These are phyloP conservation scores for Flaveria floridana DNA, from an alignment of 140 eudicot genomes.

Conservation along the genomic window DNA sequence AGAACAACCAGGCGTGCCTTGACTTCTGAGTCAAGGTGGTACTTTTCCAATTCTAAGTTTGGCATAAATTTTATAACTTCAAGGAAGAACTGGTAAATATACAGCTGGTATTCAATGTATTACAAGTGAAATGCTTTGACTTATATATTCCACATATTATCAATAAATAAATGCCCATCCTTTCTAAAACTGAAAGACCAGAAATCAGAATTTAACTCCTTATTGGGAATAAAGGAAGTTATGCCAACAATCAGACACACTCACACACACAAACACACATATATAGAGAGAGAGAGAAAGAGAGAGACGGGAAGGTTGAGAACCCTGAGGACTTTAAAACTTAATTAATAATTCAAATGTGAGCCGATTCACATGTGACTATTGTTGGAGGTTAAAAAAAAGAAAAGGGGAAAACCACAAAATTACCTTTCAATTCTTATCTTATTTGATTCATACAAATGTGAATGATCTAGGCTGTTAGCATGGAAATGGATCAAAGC, in stretches of 20 bases:
- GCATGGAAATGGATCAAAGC: not conserved
- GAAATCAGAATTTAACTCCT: conserved; percentile 9
- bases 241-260: not conserved
- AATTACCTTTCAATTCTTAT: not conserved
- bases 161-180: not conserved
- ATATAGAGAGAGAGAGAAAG: not conserved
- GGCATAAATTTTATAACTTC: not conserved
- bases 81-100: not conserved
- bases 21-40: conserved; percentile 23
- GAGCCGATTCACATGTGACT: not conserved
- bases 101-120: not conserved
- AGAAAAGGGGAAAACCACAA: not conserved
- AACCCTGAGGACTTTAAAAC: not conserved
- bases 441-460: not conserved
- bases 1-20: conserved; percentile 13
- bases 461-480: not conserved
- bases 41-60: conserved; percentile 16
- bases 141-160: not conserved
- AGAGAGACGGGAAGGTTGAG: not conserved
- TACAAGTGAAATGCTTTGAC: not conserved
- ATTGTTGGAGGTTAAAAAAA: not conserved
- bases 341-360: not conserved
- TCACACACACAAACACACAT: too few relatives aligned
- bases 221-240: conserved; percentile 3
- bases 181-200: not conserved